phyloP scores from a whole-genome alignment of 768 basidiomycete species.

The Podaxis sp. region DNA sequence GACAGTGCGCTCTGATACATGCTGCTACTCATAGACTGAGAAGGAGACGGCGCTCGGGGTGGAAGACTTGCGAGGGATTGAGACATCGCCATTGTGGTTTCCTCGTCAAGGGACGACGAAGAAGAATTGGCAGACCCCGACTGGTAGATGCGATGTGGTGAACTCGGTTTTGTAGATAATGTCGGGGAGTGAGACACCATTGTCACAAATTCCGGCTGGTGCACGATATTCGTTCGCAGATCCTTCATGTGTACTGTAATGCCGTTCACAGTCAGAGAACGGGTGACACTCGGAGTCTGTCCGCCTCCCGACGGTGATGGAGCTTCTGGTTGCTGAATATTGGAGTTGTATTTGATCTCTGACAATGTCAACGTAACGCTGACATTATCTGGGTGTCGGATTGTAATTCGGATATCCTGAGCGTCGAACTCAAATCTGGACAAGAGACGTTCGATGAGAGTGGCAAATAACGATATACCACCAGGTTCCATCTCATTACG shows the following conservation, averaged over 20 bases:
- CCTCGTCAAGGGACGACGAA: conserved; percentile 61
- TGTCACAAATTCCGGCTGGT: neutral
- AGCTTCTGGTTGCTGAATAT: conserved; percentile 17
- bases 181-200: neutral
- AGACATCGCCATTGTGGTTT: conserved; percentile 63
- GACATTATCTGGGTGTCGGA: conserved; percentile 62
- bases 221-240: neutral
- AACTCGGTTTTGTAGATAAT: conserved; percentile 19
- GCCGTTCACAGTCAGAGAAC: conserved; percentile 54
- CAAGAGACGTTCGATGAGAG: conserved; percentile 73
- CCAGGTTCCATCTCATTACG: conserved; percentile 54
- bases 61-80: conserved; percentile 68
- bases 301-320: conserved; percentile 3
- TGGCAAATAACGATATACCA: conserved; percentile 78
- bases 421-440: conserved; percentile 78
- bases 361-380: conserved; percentile 57
- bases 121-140: conserved; percentile 49
- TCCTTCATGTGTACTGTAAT: conserved; percentile 36
- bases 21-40: conserved; percentile 52
- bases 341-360: conserved; percentile 55
- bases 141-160: conserved; percentile 20
- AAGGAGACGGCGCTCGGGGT: conserved; percentile 37
- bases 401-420: conserved; percentile 58
- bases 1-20: conserved; percentile 66
- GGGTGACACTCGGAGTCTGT: conserved; percentile 25